Conservation (phyloP, 257 asterid species). For the Fraxinus cuspidata region DNA sequence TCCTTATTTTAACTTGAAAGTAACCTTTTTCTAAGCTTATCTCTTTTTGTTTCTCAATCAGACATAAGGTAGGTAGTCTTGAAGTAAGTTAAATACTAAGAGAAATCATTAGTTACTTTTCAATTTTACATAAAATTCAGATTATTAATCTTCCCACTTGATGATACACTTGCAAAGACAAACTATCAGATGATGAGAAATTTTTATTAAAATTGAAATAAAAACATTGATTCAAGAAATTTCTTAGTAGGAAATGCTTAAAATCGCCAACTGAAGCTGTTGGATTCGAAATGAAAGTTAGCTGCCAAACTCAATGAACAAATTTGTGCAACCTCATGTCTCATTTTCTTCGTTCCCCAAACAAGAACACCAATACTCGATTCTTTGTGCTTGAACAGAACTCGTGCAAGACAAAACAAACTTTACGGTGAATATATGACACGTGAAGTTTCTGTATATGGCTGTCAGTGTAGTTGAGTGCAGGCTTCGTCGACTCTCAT, state of each 20-base stretch:
- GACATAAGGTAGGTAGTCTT: no score
- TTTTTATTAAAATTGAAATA: not conserved
- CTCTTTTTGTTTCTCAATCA: no score
- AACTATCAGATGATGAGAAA: not conserved
- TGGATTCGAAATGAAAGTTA: slow-evolving; percentile 35
- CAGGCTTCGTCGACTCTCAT: no score
- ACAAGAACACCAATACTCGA: slow-evolving; percentile 46
- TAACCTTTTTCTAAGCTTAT: no score
- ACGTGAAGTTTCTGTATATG: no score
- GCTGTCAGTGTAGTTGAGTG: no score
- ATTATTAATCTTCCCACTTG: no score
- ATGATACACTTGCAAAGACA: no score
- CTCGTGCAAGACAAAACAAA: slow-evolving; percentile 19
- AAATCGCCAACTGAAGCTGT: slow-evolving; percentile 48
- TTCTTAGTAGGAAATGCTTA: not conserved
- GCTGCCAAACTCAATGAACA: slow-evolving; percentile 41
- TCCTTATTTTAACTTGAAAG: no score
- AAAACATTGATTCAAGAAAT: not conserved
- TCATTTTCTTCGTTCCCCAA: slow-evolving; percentile 5
- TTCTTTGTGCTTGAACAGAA: slow-evolving; percentile 40
- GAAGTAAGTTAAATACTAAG: no score
- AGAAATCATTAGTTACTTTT: no score
- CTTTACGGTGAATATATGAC: not conserved
- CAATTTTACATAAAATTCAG: no score
- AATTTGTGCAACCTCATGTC: slow-evolving; percentile 50